phyloP scores from a whole-genome alignment of 2,329 filamentous ascomycete species.

The Clarireedia hainanense region DNA sequence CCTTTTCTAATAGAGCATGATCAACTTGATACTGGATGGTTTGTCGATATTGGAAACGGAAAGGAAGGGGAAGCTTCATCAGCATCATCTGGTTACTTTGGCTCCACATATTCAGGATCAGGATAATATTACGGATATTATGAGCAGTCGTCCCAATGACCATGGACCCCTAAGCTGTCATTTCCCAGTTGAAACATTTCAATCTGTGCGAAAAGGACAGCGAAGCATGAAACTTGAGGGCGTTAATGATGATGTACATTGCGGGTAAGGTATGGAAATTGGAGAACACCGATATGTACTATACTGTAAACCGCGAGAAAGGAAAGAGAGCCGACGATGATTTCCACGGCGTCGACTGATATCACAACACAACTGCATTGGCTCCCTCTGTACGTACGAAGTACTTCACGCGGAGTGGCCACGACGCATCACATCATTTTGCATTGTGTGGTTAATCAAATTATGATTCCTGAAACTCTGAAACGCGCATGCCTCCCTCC shows the following conservation, averaged over 20 bases:
- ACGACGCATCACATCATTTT: no score
- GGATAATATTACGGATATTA: neutral
- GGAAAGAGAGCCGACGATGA: neutral
- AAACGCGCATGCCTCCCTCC: no score
- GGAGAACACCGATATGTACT: neutral
- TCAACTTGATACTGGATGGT: neutral
- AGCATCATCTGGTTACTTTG: no score
- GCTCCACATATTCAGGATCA: neutral
- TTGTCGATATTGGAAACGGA: no score
- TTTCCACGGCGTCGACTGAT: neutral
- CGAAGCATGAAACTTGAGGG: neutral
- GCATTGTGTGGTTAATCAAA: no score
- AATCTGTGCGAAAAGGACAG: neutral
- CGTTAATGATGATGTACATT: neutral
- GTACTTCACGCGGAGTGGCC: no score
- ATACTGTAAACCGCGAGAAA: neutral
- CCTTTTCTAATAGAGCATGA: neutral
- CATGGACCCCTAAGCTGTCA: neutral
- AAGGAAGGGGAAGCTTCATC: no score
- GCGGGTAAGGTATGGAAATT: neutral
- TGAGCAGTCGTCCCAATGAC: neutral
- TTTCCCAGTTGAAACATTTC: constrained; percentile 5
- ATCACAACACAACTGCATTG: neutral
- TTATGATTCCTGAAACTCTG: no score
- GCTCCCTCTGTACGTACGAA: neutral